Conservation (phyloP, 1,284 basidiomycete species). For the Pseudozyma pruni region DNA sequence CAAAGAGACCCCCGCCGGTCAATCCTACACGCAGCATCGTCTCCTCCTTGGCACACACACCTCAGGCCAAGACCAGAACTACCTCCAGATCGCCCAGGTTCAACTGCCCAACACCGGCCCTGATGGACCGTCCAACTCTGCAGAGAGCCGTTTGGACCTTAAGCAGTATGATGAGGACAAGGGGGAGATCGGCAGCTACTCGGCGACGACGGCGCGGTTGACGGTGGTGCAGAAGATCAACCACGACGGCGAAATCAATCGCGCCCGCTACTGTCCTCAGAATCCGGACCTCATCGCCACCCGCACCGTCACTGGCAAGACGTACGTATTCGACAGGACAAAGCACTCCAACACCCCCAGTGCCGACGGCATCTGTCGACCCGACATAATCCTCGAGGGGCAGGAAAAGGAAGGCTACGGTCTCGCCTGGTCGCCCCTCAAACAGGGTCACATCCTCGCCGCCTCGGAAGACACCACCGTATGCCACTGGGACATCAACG, state of each 20-base stretch:
- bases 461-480: constrained; percentile 96
- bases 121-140: constrained; percentile 44
- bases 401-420: constrained; percentile 96
- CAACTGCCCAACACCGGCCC: constrained; percentile 79
- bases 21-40: constrained; percentile 90
- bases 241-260: constrained; percentile 94
- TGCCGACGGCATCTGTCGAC: constrained; percentile 80
- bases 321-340: constrained; percentile 93
- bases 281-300: constrained; percentile 97
- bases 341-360: constrained; percentile 95
- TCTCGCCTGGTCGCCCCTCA: constrained; percentile 84
- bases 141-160: constrained; percentile 78
- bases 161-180: constrained; percentile 91
- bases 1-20: constrained; percentile 83
- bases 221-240: constrained; percentile 94
- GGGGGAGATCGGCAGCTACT: constrained; percentile 71
- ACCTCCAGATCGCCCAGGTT: constrained; percentile 90
- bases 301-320: constrained; percentile 88
- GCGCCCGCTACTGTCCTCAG: constrained; percentile 98
- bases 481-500: constrained; percentile 94
- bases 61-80: constrained; percentile 91
- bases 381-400: constrained; percentile 88
- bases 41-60: constrained; percentile 97
- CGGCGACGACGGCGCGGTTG: constrained; percentile 81
- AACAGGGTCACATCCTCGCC: constrained; percentile 87